These are phyloP conservation scores for Imleria badia DNA, from an alignment of 768 basidiomycete genomes.

Conservation along the genomic window DNA sequence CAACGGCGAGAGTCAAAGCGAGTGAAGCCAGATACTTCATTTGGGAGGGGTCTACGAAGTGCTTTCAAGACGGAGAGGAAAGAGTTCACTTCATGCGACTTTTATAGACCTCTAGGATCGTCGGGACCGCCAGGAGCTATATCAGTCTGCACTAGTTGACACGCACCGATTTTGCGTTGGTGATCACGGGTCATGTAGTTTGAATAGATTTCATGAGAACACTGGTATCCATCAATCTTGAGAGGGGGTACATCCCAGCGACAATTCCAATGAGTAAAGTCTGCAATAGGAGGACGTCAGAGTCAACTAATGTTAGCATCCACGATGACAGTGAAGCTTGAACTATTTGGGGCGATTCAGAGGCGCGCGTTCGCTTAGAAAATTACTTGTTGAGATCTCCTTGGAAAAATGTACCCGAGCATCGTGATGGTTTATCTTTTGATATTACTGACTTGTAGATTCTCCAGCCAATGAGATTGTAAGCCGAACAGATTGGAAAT, in stretches of 20 bases:
- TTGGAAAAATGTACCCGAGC: no score
- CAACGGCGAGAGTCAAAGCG: conserved; percentile 14
- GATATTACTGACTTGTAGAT: no score
- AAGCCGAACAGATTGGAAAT: no score
- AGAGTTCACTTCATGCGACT: not conserved
- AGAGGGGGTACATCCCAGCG: not conserved
- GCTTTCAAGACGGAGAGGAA: not conserved
- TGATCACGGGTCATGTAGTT: conserved; percentile 6
- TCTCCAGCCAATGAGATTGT: no score
- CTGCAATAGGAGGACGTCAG: not conserved
- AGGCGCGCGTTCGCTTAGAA: no score
- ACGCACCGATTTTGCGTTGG: not conserved
- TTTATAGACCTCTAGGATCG: conserved; percentile 12
- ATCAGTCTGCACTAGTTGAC: not conserved
- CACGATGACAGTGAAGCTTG: no score
- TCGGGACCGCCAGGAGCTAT: not conserved
- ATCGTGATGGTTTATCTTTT: no score
- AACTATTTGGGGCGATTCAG: no score
- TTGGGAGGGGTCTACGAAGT: not conserved
- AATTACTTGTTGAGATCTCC: no score
- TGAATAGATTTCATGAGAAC: conserved; percentile 7
- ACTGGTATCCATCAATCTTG: not conserved
- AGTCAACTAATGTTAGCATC: no score
- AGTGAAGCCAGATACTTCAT: conserved; percentile 26
- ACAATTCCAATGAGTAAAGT: not conserved